Evolutionary conservation across 352 stramenopile species (phyloP).

Genomic region (Detonula confervacea): DNA sequence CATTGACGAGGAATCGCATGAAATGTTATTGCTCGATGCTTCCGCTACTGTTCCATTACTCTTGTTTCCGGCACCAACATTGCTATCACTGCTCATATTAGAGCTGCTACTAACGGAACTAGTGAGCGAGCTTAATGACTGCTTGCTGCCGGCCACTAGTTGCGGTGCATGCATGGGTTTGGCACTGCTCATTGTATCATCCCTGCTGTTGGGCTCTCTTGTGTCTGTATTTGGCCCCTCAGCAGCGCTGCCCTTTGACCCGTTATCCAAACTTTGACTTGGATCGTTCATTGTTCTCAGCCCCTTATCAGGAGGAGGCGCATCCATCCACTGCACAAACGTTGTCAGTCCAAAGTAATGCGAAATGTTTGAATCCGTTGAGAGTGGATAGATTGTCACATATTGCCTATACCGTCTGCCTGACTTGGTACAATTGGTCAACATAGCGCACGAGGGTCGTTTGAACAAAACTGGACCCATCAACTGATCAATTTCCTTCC

Average conservation of each 20-base stretch:
- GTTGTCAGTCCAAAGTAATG: slow-evolving; percentile 78
- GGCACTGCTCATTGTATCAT: not conserved
- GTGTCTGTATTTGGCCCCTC: not conserved
- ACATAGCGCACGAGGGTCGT: slow-evolving; percentile 66
- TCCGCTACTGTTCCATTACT: not conserved
- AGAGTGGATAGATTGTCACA: slow-evolving; percentile 76
- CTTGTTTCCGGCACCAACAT: not conserved
- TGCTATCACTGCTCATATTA: not conserved
- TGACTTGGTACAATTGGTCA: slow-evolving; percentile 76
- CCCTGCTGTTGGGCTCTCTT: not conserved
- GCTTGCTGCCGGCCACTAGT: slow-evolving; percentile 25
- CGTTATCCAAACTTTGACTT: not conserved
- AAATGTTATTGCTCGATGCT: not conserved
- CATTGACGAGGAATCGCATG: not conserved
- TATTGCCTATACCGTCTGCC: slow-evolving; percentile 69
- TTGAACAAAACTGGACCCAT: slow-evolving; percentile 79
- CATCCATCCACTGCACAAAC: slow-evolving; percentile 67
- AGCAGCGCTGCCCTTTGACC: not conserved
- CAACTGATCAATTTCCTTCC: slow-evolving; percentile 55
- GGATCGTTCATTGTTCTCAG: too few species aligned
- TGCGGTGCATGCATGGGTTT: slow-evolving; percentile 16
- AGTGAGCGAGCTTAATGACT: slow-evolving; percentile 28
- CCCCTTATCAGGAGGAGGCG: not conserved
- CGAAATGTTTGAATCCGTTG: slow-evolving; percentile 82
- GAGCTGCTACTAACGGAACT: slow-evolving; percentile 17